Percentiles rank a stretch among this genome's conserved stretches.
Evolutionary conservation across 495 filamentous ascomycete species (phyloP).

Genomic region (Hyaloscypha finlandica): DNA sequence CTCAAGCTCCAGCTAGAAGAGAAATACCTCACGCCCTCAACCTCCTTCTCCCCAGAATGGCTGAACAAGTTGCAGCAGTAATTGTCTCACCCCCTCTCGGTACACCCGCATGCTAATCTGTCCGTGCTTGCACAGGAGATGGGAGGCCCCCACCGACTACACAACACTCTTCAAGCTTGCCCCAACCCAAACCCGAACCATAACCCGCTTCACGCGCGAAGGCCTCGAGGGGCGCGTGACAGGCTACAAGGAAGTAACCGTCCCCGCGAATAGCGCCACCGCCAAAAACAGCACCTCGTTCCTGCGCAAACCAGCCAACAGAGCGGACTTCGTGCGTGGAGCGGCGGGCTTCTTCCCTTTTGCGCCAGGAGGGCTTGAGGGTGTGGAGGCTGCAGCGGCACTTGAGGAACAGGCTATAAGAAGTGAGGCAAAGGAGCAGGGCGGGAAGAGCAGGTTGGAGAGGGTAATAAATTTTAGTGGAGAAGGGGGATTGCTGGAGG

Average conservation of each 20-base stretch:
- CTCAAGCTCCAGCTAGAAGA: conserved; percentile 70
- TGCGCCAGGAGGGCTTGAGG: conserved; percentile 87
- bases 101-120: background rate
- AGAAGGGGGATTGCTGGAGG: conserved; percentile 77
- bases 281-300: conserved; percentile 97
- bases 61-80: conserved; percentile 83
- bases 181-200: conserved; percentile 87
- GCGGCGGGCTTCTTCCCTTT: conserved; percentile 96
- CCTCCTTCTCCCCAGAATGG: conserved; percentile 78
- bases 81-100: conserved; percentile 12
- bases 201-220: conserved; percentile 88
- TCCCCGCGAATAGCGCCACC: conserved; percentile 85
- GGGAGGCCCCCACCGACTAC: conserved; percentile 78
- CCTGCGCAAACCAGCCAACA: conserved; percentile 79
- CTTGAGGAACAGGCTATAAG: conserved; percentile 65
- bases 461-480: conserved; percentile 78
- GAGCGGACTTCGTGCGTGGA: conserved; percentile 93
- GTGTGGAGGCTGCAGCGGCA: conserved; percentile 77
- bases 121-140: conserved; percentile 53
- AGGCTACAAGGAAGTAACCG: conserved; percentile 91
- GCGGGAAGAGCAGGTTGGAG: conserved; percentile 59
- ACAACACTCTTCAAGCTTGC: conserved; percentile 81
- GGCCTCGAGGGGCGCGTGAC: conserved; percentile 92
- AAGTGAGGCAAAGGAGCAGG: conserved; percentile 36
- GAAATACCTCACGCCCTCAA: conserved; percentile 77